Conservation (phyloP, 1,139 yeast species). For the Insectozyma bohioensis region DNA sequence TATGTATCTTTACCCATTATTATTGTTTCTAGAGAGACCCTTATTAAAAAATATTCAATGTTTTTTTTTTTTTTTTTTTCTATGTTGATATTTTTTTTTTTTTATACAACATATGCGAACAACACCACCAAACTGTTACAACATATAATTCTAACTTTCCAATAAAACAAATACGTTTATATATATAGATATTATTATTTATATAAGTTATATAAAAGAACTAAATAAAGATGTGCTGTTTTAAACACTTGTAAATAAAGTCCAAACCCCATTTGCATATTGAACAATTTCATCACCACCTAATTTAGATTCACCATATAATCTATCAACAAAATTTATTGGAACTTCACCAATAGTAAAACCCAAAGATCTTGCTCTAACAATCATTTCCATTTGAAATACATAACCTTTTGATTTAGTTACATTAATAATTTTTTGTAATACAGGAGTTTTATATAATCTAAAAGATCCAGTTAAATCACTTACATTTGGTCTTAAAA, state of each 20-base stretch:
- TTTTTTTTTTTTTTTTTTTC: no score
- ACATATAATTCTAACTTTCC: no score
- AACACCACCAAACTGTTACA: no score
- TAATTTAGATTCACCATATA: slow-evolving; percentile 77
- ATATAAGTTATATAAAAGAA: no score
- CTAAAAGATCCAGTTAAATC: slow-evolving; percentile 82
- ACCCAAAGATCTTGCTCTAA: slow-evolving; percentile 71
- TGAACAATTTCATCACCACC: slow-evolving; percentile 84
- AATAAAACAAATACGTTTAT: no score
- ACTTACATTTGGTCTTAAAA: slow-evolving; percentile 70
- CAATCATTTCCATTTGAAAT: slow-evolving; percentile 91
- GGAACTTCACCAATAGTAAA: slow-evolving; percentile 80
- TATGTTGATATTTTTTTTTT: no score
- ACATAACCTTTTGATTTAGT: slow-evolving; percentile 81
- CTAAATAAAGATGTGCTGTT: no score
- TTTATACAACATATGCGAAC: no score
- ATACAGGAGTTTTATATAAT: slow-evolving; percentile 69
- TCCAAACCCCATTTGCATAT: slow-evolving; percentile 74
- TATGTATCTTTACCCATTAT: slow-evolving; percentile 45
- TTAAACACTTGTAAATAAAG: slow-evolving; percentile 62
- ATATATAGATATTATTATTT: no score
- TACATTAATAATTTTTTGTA: slow-evolving; percentile 64
- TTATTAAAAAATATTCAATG: no score
- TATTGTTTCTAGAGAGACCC: no score
- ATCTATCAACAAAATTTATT: slow-evolving; percentile 74